These are phyloP conservation scores for Nakazawaea laoshanensis DNA, from an alignment of 805 yeast genomes.

Conservation along the genomic window DNA sequence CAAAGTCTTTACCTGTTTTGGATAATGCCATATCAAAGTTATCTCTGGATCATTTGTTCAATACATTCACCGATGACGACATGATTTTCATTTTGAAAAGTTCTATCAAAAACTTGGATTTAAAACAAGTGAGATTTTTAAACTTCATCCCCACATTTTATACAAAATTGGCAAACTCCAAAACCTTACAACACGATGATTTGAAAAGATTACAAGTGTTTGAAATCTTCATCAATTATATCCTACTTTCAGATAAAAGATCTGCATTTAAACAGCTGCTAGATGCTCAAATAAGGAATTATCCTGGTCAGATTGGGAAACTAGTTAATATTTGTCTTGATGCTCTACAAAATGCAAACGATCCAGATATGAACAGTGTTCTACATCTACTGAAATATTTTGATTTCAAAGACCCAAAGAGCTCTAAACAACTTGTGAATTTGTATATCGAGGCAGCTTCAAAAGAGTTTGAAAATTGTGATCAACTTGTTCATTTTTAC, in stretches of 20 bases:
- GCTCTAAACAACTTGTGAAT: neutral
- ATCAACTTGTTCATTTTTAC: too few species aligned
- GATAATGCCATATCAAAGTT: slow-evolving; percentile 3
- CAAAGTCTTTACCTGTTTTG: slow-evolving; percentile 1
- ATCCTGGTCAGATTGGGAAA: slow-evolving; percentile 12
- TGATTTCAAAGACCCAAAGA: slow-evolving; percentile 3
- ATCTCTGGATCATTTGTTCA: slow-evolving; percentile 1
- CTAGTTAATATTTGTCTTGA: slow-evolving; percentile 21
- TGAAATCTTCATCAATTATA: slow-evolving; percentile 24
- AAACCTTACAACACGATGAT: slow-evolving; percentile 14
- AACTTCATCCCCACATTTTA: slow-evolving; percentile 25
- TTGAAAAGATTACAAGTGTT: slow-evolving; percentile 20
- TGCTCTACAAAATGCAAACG: slow-evolving; percentile 17
- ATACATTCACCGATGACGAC: slow-evolving; percentile 12
- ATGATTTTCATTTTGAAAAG: slow-evolving; percentile 9
- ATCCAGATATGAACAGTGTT: slow-evolving; percentile 22
- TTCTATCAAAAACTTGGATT: slow-evolving; percentile 4
- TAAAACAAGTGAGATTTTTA: slow-evolving; percentile 6
- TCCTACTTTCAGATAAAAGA: slow-evolving; percentile 21
- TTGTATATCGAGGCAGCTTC: slow-evolving; percentile 9
- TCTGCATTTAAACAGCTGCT: slow-evolving; percentile 16
- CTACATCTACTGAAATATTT: slow-evolving; percentile 14
- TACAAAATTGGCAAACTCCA: slow-evolving; percentile 18
- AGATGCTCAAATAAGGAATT: slow-evolving; percentile 20
- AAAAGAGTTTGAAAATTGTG: too few species aligned